Conservation (phyloP, 1,139 yeast genomes). For the Lodderomyces theae region DNA sequence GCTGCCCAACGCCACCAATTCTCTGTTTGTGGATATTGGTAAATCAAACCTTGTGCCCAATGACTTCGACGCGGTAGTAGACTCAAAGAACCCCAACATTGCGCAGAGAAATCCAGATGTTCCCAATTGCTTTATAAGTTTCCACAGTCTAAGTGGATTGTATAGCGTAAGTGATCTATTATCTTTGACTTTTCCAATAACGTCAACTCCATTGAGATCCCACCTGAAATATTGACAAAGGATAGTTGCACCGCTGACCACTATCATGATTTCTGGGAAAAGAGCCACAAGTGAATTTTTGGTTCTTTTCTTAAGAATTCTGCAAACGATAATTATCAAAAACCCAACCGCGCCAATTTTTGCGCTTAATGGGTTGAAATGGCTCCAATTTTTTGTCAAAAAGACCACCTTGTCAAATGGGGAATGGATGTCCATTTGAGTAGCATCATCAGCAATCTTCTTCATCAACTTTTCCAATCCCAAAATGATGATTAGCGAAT, state of each 20-base stretch:
- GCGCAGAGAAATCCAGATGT: slow-evolving; percentile 74
- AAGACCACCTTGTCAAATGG: slow-evolving; percentile 71
- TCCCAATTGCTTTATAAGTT: slow-evolving; percentile 42
- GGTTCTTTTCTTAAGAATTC: slow-evolving; percentile 41
- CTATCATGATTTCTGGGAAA: slow-evolving; percentile 81
- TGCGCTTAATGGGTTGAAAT: slow-evolving; percentile 53
- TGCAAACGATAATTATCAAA: slow-evolving; percentile 35
- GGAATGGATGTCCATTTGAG: slow-evolving; percentile 61
- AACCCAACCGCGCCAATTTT: slow-evolving; percentile 52
- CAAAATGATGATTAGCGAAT: slow-evolving; percentile 68
- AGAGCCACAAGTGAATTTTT: slow-evolving; percentile 39
- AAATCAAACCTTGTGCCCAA: slow-evolving; percentile 63
- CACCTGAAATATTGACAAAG: slow-evolving; percentile 55
- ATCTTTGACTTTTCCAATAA: slow-evolving; percentile 63
- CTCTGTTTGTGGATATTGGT: slow-evolving; percentile 73
- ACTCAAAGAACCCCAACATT: slow-evolving; percentile 86
- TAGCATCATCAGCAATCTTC: slow-evolving; percentile 32
- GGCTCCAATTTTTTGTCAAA: slow-evolving; percentile 34
- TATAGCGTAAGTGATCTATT: slow-evolving; percentile 25
- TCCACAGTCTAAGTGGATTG: slow-evolving; percentile 33
- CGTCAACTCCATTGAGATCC: slow-evolving; percentile 56
- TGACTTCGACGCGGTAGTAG: slow-evolving; percentile 88
- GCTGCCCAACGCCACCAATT: slow-evolving; percentile 77
- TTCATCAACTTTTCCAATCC: slow-evolving; percentile 53
- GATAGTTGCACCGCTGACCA: slow-evolving; percentile 62